Base-by-base conservation (phyloP, 106 monocot genomes). In the Phalaenopsis equestris region DNA sequence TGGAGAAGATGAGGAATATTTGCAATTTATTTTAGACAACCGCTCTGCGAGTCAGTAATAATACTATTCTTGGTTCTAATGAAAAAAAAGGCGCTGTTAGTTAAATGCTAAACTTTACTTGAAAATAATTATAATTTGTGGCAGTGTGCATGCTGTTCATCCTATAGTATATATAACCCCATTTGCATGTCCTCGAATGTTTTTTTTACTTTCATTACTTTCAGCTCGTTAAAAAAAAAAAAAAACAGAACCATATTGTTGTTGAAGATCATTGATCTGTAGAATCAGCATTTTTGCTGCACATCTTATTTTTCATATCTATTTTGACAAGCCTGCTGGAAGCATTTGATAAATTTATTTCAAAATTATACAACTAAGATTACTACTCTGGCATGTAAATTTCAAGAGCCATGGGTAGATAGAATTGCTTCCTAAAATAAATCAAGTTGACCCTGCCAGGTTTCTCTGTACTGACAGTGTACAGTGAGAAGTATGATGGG, bases 401-500 rank as follows among this genome's bases (percentile, higher is more conserved):
- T 64, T 81, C 70, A 83, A 84, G 79, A 81, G 91, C 90, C 88
- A 75, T 81, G 72, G 87, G 86, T 78, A 89, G 91, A 79, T 75
- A 16, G 61, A 75, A 79, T 78, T 76, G 91, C 94, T 91, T 94
- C 94, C 94, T 84, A 84, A 11, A 89, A 37, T 84, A 52, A 89
- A 70, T 65, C 17, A 81, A 39, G 39, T 79, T 84, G 86, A 79
- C 81, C 21, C 86, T 86, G 81, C 82, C 89, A 89, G 89, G 86
- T 89, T 84, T 89, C 89, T 89, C 86, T 89, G 86, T 41, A 86
- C 86, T 89, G 89, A 77, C 58, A 86, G 84, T 89, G 89, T 89
- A 21, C 70, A 70, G 70, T 74, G 87, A 90, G 84, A 87, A 87
- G 90, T 70, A 70, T 70, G 70, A 70, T 70, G 79, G 41, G 79